Evolutionary conservation across 2,329 filamentous ascomycete genomes (phyloP), one percentile per base, ranked within the genome.

Genomic region (Septoria linicola): DNA sequence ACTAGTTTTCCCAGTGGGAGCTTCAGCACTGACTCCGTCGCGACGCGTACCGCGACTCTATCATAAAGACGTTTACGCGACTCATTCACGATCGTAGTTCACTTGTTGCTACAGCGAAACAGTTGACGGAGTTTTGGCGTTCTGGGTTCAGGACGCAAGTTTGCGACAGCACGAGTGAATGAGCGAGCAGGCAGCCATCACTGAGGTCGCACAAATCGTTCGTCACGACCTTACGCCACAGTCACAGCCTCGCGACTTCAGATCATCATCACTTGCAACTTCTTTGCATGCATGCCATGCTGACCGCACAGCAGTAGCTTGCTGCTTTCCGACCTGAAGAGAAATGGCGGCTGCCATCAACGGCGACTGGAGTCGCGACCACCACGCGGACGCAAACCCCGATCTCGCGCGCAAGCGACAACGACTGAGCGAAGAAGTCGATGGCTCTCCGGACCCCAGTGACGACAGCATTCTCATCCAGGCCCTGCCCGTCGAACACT

Each of bases 341-440:
- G 36, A 17, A 13, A 46, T 46, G 44, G 20, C 35, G 14, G 36
- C 36, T 30, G 44, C 27, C 30, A 31, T 40, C 35, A 48, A 48
- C 19, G 16, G 44, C 17, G 35, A 48, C 36, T 63, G 62, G 48
- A 51, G 57, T 30, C 73, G 73, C 63, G 70, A 75, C 57, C 67
- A 69, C 51, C 68, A 69, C 53, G 72, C 71, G 62, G 73, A 76
- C 66, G 70, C 70, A 49, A 69, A 75, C 61, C 64, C 69, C 44
- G 71, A 71, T 30, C 67, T 71, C 50, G 70, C 72, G 25, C 72
- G 73, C 62, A 77, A 76, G 67, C 71, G 73, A 62, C 73, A 72
- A 53, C 64, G 69, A 49, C 53, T 70, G 44, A 74, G 71, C 60
- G 69, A 70, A 60, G 72, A 67, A 55, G 58, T 25, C 37, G 55